Base-by-base conservation (phyloP, 163 green algal genomes). In the Chloromonas sp. region DNA sequence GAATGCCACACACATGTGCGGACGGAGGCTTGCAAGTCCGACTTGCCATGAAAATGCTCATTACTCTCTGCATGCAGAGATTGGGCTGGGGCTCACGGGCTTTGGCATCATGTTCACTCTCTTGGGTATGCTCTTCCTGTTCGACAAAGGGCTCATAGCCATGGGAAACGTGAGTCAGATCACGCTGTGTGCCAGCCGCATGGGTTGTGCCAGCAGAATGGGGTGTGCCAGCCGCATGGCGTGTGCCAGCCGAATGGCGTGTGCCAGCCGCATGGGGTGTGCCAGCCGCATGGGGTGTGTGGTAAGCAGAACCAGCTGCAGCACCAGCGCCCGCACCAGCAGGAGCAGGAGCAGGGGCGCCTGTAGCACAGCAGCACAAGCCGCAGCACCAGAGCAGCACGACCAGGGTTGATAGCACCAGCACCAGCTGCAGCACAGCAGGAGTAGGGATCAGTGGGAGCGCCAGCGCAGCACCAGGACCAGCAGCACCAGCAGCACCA, bases 121-220 rank as follows among this genome's bases (percentile, higher is more conserved):
- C 57, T 90, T 99, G 2, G 97, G 97, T 3, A 94, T 99, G 61
- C 74, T 99, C 0, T 94, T 99, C 81, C 97, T 99, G 86, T 99
- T 99, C 88, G 97, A 99, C 86, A 94, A 93, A 60, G 96, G 95
- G 0, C 91, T 99, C 2, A 92, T 99, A 36, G 95, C 97, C 1
- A 98, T 99, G 94, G 97, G 97, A 1, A 99, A 99, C 82, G 95
- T 99, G 77, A 92, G 95, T 84, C 14, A 58, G 66, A 5, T 81
- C 11, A 60, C 74, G 74, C 74, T 60, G 74, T 13, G 5, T 13
- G 74, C 14, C 74, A 81, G 74, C n/a, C 36, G 36, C 36, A 36
- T 36, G 36, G 36, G 36, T 36, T 36, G 36, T 36, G 36, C 36
- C 36, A 36, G 36, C 36, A 36, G 36, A 36, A 36, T 36, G 36